phyloP scores from a whole-genome alignment of 2,329 filamentous ascomycete genomes.

The Monosporascus ibericus region DNA sequence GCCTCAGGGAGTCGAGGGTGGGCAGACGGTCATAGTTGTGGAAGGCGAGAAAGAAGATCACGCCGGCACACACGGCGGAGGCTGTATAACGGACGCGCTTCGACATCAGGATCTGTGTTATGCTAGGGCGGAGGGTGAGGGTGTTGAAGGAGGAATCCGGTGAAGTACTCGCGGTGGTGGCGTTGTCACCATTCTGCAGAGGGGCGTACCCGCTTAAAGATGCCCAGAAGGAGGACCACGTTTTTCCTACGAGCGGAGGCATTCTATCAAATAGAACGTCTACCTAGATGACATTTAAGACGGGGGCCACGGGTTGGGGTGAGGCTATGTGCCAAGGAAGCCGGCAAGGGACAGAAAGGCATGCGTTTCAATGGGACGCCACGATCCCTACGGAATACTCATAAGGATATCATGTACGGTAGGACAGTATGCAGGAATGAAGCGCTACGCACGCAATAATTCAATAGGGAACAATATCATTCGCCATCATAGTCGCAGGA shows the following conservation, averaged over 20 bases:
- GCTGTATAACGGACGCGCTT: constrained; percentile 25
- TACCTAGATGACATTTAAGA: background rate
- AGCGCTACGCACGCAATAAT: no score
- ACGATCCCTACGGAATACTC: no score
- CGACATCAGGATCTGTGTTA: constrained; percentile 30
- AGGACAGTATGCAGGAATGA: no score
- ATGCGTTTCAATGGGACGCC: no score
- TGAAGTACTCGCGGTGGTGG: constrained; percentile 7
- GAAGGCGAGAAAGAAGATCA: constrained; percentile 22
- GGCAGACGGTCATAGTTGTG: constrained; percentile 25
- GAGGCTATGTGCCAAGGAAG: no score
- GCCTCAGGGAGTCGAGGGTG: constrained; percentile 19
- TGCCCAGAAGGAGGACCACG: constrained; percentile 22
- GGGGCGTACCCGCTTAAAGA: constrained; percentile 20
- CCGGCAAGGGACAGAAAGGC: no score
- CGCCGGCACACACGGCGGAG: constrained; percentile 16
- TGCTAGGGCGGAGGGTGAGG: constrained; percentile 19
- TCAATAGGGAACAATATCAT: no score
- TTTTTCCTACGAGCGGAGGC: constrained; percentile 24
- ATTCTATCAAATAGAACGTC: constrained; percentile 5
- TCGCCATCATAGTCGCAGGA: no score
- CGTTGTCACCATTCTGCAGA: constrained; percentile 16
- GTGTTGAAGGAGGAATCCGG: constrained; percentile 18
- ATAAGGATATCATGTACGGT: no score
- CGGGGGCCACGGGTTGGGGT: no score